These are phyloP conservation scores for Suhomyces faveliae DNA, from an alignment of 805 yeast species.

Conservation along the genomic window DNA sequence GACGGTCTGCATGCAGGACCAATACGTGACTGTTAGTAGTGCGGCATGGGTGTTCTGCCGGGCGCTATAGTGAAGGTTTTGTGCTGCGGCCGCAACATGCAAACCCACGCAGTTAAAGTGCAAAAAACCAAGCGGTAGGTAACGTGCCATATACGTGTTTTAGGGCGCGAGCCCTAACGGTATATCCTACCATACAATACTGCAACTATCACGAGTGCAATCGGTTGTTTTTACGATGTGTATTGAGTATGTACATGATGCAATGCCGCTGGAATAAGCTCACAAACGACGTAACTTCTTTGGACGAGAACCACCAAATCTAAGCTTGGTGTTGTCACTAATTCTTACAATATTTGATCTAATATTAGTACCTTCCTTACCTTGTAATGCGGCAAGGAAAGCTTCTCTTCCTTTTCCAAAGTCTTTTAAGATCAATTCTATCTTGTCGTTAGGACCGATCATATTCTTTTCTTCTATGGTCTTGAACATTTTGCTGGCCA, in stretches of 20 bases:
- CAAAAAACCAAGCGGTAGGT: not conserved
- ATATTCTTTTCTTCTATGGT: constrained; percentile 62
- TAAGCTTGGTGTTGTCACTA: constrained; percentile 76
- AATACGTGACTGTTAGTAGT: not conserved
- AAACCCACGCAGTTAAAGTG: not conserved
- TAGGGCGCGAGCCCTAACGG: constrained; percentile 10
- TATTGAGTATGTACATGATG: constrained; percentile 7
- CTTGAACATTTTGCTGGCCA: constrained; percentile 69
- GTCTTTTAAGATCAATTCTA: constrained; percentile 77
- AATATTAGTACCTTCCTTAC: constrained; percentile 79
- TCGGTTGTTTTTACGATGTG: not conserved
- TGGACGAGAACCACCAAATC: constrained; percentile 90
- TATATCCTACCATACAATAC: not conserved
- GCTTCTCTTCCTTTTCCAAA: constrained; percentile 91
- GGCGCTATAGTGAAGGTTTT: not conserved
- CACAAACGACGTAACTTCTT: constrained; percentile 77
- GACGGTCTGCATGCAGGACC: constrained; percentile 5
- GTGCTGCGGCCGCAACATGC: constrained; percentile 4
- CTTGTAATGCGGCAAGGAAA: constrained; percentile 76
- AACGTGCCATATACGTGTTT: not conserved
- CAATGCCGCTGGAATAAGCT: constrained; percentile 7
- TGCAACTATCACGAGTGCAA: not conserved
- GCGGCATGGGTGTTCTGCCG: not conserved
- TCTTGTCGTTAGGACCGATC: constrained; percentile 50
- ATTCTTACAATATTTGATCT: constrained; percentile 67